Evolutionary conservation across 208 protist genomes (phyloP).

Genomic region (Ichthyophonus hoferi): DNA sequence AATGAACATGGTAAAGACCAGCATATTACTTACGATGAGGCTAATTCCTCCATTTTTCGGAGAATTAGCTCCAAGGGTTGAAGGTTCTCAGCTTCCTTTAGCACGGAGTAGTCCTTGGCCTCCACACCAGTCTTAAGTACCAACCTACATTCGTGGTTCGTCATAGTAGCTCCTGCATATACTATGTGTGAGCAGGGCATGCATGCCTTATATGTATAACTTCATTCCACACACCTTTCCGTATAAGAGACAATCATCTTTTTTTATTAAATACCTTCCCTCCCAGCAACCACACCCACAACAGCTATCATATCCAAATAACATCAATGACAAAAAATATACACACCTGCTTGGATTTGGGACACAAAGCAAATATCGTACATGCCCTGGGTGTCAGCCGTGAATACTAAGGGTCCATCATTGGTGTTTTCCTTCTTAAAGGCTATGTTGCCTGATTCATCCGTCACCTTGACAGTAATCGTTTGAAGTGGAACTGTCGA

Average conservation of each 20-base stretch:
- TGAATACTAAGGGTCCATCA: neutral
- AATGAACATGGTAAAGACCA: too few species aligned
- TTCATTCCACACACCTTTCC: too few species aligned
- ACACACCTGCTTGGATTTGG: neutral
- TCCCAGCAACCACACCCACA: too few species aligned
- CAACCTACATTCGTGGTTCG: slow-evolving; percentile 14
- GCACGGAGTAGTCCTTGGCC: slow-evolving; percentile 27
- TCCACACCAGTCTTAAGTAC: slow-evolving; percentile 7
- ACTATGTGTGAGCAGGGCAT: too few species aligned
- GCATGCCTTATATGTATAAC: too few species aligned
- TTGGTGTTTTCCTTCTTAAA: neutral
- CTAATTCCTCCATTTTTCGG: slow-evolving; percentile 29
- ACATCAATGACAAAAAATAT: too few species aligned
- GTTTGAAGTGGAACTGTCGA: neutral
- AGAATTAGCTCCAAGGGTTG: slow-evolving; percentile 26
- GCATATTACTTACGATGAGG: neutral
- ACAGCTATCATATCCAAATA: too few species aligned
- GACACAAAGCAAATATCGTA: neutral
- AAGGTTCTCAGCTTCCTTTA: slow-evolving; percentile 32
- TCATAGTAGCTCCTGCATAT: too few species aligned
- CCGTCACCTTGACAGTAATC: neutral
- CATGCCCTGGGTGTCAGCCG: neutral
- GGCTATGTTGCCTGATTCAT: neutral
- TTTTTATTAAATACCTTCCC: too few species aligned
- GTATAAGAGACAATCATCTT: too few species aligned